phyloP scores from a whole-genome alignment of 768 basidiomycete genomes.

The Boletus speciosus region DNA sequence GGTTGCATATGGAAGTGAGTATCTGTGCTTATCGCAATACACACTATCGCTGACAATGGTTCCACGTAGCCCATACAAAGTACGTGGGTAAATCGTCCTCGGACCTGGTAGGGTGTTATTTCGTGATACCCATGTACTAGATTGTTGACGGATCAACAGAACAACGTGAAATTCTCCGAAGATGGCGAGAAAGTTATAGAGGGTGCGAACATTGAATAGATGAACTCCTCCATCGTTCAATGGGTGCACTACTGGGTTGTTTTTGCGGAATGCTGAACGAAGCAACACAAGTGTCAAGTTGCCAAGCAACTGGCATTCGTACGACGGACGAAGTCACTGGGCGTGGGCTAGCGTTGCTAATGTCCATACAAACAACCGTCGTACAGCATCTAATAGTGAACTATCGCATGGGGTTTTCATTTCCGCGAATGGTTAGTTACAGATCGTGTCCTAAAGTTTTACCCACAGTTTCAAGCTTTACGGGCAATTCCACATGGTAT shows the following conservation, averaged over 20 bases:
- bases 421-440: not conserved
- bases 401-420: not conserved
- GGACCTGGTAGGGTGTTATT: conserved; percentile 33
- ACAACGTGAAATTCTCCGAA: conserved; percentile 73
- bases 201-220: conserved; percentile 34
- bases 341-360: too few species aligned
- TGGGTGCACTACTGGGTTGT: not conserved
- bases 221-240: not conserved
- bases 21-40: too few species aligned
- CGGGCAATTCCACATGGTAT: conserved; percentile 17
- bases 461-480: conserved; percentile 13
- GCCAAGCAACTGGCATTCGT: too few species aligned
- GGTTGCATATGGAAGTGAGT: conserved; percentile 79
- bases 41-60: not conserved
- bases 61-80: conserved; percentile 71
- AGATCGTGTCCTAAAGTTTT: conserved; percentile 14
- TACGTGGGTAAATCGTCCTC: conserved; percentile 69
- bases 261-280: not conserved
- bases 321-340: too few species aligned
- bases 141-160: conserved; percentile 35
- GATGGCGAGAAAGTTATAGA: conserved; percentile 73
- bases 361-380: too few species aligned
- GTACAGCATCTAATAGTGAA: not conserved
- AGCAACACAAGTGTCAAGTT: not conserved
- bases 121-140: not conserved